Evolutionary conservation across 495 filamentous ascomycete genomes (phyloP).

Genomic region (Darksidea phi): DNA sequence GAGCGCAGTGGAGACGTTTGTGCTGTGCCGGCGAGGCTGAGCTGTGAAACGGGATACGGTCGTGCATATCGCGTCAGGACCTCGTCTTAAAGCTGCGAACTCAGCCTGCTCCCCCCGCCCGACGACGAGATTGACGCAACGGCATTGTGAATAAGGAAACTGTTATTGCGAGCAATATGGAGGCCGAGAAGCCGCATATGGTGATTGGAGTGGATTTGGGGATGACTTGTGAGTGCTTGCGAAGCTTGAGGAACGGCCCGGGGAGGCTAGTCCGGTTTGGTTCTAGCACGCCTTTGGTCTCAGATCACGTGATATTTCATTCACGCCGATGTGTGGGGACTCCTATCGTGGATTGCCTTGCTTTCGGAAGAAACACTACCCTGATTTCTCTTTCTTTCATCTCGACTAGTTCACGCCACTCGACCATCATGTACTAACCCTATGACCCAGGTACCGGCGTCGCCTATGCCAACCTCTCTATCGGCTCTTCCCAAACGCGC

Average conservation of each 20-base stretch:
- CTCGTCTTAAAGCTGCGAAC: constrained; percentile 8
- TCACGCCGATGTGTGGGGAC: constrained; percentile 5
- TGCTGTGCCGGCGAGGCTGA: background rate
- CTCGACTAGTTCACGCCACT: background rate
- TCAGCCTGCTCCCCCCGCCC: constrained; percentile 15
- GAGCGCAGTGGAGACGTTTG: too few relatives aligned
- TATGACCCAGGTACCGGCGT: constrained; percentile 46
- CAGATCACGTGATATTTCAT: constrained; percentile 3
- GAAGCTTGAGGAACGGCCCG: constrained; percentile 11
- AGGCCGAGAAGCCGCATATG: constrained; percentile 50
- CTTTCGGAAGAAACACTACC: too few relatives aligned
- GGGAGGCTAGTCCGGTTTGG: background rate
- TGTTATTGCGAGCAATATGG: constrained; percentile 15
- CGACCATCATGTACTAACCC: constrained; percentile 7
- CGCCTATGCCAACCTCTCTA: constrained; percentile 50
- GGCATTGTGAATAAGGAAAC: constrained; percentile 4
- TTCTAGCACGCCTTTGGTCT: background rate
- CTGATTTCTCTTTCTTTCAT: too few relatives aligned
- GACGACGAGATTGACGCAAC: too few relatives aligned
- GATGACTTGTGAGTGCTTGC: constrained; percentile 54
- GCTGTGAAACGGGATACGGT: too few relatives aligned
- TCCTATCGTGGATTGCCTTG: too few relatives aligned
- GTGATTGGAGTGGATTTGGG: constrained; percentile 62
- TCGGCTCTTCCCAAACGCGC: constrained; percentile 49
- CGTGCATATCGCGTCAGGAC: too few relatives aligned